These are phyloP conservation scores for Verticillium dahliae DNA, from an alignment of 2,329 filamentous ascomycete species.

Conservation along the genomic window DNA sequence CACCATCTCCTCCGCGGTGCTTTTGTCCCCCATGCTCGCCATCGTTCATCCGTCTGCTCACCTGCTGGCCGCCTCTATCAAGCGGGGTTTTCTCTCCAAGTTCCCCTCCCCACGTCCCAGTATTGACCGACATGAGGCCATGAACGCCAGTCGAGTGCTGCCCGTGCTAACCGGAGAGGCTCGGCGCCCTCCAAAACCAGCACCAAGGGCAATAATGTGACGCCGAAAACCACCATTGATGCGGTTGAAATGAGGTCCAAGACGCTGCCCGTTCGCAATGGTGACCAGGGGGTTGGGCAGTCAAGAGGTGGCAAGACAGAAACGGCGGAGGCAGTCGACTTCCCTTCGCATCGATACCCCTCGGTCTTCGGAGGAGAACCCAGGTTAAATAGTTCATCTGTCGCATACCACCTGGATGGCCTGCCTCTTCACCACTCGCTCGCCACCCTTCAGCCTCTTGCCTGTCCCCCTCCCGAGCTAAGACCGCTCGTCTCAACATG, in stretches of 20 bases:
- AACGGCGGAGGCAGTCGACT: neutral
- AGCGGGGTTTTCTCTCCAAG: neutral
- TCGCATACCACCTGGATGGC: neutral
- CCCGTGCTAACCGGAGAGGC: neutral
- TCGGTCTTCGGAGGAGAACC: neutral
- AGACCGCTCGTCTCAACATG: slow-evolving; percentile 3
- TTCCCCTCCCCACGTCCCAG: neutral
- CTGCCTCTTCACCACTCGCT: neutral
- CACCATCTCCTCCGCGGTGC: neutral
- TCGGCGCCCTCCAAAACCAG: neutral
- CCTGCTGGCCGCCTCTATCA: neutral
- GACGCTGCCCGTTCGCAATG: neutral
- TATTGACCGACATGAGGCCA: neutral
- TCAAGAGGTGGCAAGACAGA: too few species aligned
- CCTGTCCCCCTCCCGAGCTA: neutral
- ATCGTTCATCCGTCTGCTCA: neutral
- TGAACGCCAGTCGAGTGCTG: neutral
- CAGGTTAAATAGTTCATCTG: neutral
- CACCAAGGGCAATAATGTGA: neutral
- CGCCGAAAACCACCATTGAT: neutral
- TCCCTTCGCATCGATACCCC: neutral
- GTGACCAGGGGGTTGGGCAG: neutral
- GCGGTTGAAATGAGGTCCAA: neutral
- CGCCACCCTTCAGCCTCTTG: neutral
- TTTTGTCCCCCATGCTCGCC: neutral